Percentiles rank a stretch among this genome's conserved stretches.
Evolutionary conservation across 257 asterid genomes (phyloP).

Genomic region (Solanum virginianum): DNA sequence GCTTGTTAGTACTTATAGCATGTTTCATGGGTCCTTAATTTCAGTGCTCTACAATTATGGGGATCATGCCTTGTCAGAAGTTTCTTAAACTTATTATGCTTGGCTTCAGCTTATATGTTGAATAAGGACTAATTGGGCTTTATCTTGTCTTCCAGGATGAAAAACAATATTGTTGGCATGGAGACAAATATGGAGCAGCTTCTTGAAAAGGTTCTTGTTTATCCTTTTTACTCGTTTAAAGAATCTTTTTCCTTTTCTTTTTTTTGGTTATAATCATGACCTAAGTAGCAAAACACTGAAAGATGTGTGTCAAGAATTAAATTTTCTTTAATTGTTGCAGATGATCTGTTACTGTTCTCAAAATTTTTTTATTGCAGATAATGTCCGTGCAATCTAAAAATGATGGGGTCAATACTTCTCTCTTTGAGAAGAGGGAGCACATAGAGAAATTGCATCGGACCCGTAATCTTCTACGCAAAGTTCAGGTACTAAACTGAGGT

Average conservation of each 20-base stretch:
- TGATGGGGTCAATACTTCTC: slow-evolving; percentile 96
- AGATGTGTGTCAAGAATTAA: neutral
- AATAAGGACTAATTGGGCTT: neutral
- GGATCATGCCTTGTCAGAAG: neutral
- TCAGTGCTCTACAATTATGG: neutral
- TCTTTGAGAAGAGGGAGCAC: slow-evolving; percentile 89
- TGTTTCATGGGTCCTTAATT: neutral
- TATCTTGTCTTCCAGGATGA: slow-evolving; percentile 56
- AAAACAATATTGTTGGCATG: slow-evolving; percentile 91
- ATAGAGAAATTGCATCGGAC: slow-evolving; percentile 96
- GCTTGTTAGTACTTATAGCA: neutral
- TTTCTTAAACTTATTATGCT: neutral
- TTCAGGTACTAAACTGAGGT: slow-evolving; percentile 54
- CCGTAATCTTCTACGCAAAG: slow-evolving; percentile 86
- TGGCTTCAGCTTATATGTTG: neutral
- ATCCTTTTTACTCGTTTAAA: neutral
- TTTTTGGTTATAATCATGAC: neutral
- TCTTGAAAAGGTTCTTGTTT: slow-evolving; percentile 81
- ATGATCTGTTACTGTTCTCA: slow-evolving; percentile 17
- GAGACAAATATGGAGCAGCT: slow-evolving; percentile 98
- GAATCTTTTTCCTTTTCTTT: neutral
- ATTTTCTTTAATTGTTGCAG: slow-evolving; percentile 25
- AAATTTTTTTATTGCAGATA: slow-evolving; percentile 53
- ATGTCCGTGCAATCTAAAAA: slow-evolving; percentile 91
- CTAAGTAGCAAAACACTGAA: neutral